Evolutionary conservation across 805 yeast genomes (phyloP).

Genomic region (Blastobotrys attinorum): DNA sequence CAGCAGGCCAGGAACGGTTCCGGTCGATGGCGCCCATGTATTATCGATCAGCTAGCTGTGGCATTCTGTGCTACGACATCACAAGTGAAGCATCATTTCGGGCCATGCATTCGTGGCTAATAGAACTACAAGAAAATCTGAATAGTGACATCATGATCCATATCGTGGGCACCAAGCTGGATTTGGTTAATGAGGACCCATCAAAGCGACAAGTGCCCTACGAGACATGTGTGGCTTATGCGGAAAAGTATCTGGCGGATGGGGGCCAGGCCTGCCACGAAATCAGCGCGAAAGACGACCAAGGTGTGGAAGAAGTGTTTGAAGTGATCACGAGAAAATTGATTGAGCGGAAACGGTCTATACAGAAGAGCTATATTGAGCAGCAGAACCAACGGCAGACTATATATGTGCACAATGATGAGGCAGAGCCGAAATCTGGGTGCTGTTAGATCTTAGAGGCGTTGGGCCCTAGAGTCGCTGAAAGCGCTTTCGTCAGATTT

Average conservation of each 20-base stretch:
- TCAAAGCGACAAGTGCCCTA: constrained; percentile 28
- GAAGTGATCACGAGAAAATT: constrained; percentile 27
- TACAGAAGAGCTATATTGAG: constrained; percentile 13
- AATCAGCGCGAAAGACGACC: constrained; percentile 29
- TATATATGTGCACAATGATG: constrained; percentile 23
- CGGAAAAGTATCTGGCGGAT: constrained; percentile 18
- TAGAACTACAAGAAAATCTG: constrained; percentile 26
- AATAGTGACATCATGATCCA: constrained; percentile 25
- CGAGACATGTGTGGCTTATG: constrained; percentile 28
- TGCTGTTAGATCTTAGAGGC: constrained; percentile 16
- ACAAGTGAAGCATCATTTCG: constrained; percentile 28
- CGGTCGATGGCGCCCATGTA: constrained; percentile 64
- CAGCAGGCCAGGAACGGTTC: constrained; percentile 96
- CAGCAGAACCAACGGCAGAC: constrained; percentile 15
- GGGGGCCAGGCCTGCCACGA: constrained; percentile 28
- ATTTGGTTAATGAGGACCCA: constrained; percentile 28
- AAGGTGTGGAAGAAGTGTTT: constrained; percentile 29
- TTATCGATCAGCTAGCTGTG: constrained; percentile 34
- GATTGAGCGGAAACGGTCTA: constrained; percentile 16
- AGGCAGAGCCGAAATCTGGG: constrained; percentile 17
- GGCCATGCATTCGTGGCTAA: constrained; percentile 31
- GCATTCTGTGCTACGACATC: constrained; percentile 30
- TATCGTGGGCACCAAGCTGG: constrained; percentile 30
- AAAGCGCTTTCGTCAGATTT: no score
- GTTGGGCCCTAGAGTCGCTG: no score